Percentiles rank a stretch among this genome's conserved stretches.
Evolutionary conservation across 2,329 filamentous ascomycete genomes (phyloP).

Genomic region (Fusarium coffeatum): DNA sequence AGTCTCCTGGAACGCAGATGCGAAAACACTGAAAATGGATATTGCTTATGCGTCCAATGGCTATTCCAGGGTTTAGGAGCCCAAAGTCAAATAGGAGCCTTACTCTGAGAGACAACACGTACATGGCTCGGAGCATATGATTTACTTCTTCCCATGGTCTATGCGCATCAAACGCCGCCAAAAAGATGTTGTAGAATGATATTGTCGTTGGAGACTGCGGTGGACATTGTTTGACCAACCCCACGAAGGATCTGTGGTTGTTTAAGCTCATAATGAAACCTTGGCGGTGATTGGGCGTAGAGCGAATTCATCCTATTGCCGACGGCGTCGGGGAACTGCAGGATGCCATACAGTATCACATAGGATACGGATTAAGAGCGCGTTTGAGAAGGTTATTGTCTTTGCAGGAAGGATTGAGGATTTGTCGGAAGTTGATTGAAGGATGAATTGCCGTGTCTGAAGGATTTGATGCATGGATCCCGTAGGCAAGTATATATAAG

Average conservation of each 20-base stretch:
- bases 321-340: not conserved
- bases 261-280: not conserved
- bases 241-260: not conserved
- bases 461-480: not conserved
- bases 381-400: slow-evolving; percentile 35
- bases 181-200: not conserved
- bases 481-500: not conserved
- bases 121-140: not conserved
- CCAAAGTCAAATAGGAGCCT: not conserved
- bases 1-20: not conserved
- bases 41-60: slow-evolving; percentile 24
- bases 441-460: slow-evolving; percentile 1
- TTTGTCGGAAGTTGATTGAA: slow-evolving; percentile 7
- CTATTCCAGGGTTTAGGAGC: slow-evolving; percentile 4
- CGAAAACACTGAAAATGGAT: slow-evolving; percentile 6
- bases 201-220: not conserved
- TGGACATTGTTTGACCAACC: not conserved
- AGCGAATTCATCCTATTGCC: not conserved
- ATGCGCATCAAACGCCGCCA: not conserved
- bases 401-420: slow-evolving; percentile 3
- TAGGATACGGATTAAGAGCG: slow-evolving; percentile 6
- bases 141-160: not conserved
- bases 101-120: not conserved
- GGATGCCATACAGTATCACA: not conserved
- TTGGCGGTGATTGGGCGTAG: slow-evolving; percentile 2